Conservation (phyloP, 2,329 filamentous ascomycete species). For the Talaromyces sp. region DNA sequence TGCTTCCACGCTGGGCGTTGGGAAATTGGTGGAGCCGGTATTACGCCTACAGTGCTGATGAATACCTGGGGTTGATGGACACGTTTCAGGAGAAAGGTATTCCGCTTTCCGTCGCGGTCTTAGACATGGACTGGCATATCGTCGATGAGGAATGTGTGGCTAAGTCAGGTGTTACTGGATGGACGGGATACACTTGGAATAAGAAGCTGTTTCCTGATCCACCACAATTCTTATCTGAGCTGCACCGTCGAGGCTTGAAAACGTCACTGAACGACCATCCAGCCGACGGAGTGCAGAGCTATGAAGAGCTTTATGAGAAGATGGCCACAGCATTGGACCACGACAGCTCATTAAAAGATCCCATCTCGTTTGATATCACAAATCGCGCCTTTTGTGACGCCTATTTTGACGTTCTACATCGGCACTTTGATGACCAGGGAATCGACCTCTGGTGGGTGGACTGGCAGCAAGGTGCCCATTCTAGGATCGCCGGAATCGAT, state of each 20-base stretch:
- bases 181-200: slow-evolving; percentile 64
- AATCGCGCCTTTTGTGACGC: slow-evolving; percentile 55
- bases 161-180: slow-evolving; percentile 43
- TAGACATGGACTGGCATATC: slow-evolving; percentile 67
- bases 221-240: slow-evolving; percentile 46
- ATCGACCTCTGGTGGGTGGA: slow-evolving; percentile 67
- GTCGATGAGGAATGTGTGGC: slow-evolving; percentile 48
- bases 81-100: slow-evolving; percentile 51
- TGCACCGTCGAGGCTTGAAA: slow-evolving; percentile 53
- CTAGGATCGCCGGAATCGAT: slow-evolving; percentile 56
- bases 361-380: slow-evolving; percentile 57
- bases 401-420: slow-evolving; percentile 57
- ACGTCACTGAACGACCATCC: slow-evolving; percentile 62
- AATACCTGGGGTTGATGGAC: slow-evolving; percentile 58
- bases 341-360: slow-evolving; percentile 49
- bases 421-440: slow-evolving; percentile 54
- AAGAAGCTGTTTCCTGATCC: slow-evolving; percentile 57
- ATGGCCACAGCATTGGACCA: slow-evolving; percentile 53
- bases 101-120: slow-evolving; percentile 57
- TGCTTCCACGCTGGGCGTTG: slow-evolving; percentile 56
- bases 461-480: slow-evolving; percentile 61
- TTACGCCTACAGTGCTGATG: slow-evolving; percentile 54
- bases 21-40: slow-evolving; percentile 67
- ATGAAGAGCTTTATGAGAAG: slow-evolving; percentile 56
- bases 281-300: slow-evolving; percentile 54